phyloP scores from a whole-genome alignment of 768 basidiomycete species.

The Auriscalpium microsporum region DNA sequence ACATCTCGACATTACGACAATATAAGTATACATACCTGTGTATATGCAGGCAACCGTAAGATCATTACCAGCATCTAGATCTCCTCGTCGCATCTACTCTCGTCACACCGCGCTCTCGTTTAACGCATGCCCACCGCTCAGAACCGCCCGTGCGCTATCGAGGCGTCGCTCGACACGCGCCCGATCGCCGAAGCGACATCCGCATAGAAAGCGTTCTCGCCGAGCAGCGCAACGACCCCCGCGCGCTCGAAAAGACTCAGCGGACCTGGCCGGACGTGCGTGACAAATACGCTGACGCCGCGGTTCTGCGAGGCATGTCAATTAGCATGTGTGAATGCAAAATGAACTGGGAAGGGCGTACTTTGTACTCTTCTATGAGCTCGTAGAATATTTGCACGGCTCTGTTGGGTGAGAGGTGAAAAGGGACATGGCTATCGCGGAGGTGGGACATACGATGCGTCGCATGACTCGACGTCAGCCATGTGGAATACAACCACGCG shows the following conservation, averaged over 20 bases:
- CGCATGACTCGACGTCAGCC: conserved; percentile 83
- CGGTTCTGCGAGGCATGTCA: conserved; percentile 27
- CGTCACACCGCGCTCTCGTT: no score
- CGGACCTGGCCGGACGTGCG: conserved; percentile 33
- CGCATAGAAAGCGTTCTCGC: conserved; percentile 35
- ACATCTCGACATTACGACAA: no score
- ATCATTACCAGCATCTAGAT: no score
- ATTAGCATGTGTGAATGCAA: background rate
- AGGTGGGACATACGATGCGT: conserved; percentile 69
- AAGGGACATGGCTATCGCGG: background rate
- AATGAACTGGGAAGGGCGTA: conserved; percentile 19
- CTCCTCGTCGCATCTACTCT: no score
- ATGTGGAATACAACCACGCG: conserved; percentile 84
- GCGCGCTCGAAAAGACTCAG: conserved; percentile 34
- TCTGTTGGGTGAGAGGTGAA: conserved; percentile 28
- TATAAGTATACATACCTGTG: no score
- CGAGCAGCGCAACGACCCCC: conserved; percentile 35
- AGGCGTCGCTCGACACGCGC: conserved; percentile 22
- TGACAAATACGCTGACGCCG: conserved; percentile 36
- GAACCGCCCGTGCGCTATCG: background rate
- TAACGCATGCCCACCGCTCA: no score
- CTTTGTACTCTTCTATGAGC: conserved; percentile 70
- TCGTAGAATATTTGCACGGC: conserved; percentile 82
- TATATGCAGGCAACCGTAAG: no score
- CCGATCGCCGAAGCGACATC: conserved; percentile 36